Conservation (phyloP, 495 filamentous ascomycete species). For the Amniculicola lignicola region DNA sequence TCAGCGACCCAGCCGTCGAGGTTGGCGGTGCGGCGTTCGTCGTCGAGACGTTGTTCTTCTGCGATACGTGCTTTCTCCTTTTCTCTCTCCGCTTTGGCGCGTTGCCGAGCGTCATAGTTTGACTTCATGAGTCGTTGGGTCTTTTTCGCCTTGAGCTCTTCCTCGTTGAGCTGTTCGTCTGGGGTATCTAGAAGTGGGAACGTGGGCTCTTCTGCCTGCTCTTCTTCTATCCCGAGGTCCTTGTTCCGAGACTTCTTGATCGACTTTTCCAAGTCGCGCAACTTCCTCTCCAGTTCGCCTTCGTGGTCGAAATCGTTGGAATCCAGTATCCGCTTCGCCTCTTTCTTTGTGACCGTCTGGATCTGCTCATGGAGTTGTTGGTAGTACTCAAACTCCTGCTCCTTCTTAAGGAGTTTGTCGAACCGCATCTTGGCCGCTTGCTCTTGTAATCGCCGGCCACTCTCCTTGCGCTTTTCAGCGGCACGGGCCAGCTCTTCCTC, state of each 20-base stretch:
- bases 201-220: slow-evolving; percentile 71
- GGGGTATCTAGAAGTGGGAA: slow-evolving; percentile 87
- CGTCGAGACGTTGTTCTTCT: slow-evolving; percentile 77
- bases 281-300: slow-evolving; percentile 67
- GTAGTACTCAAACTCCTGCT: slow-evolving; percentile 92
- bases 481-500: slow-evolving; percentile 86
- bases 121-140: slow-evolving; percentile 90
- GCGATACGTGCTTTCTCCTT: slow-evolving; percentile 77
- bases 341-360: slow-evolving; percentile 74
- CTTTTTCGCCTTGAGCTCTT: slow-evolving; percentile 80
- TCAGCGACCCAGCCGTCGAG: slow-evolving; percentile 84
- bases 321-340: slow-evolving; percentile 78
- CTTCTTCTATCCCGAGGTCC: slow-evolving; percentile 81
- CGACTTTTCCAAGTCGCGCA: slow-evolving; percentile 83
- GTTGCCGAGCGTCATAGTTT: slow-evolving; percentile 84
- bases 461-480: slow-evolving; percentile 89
- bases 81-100: slow-evolving; percentile 94
- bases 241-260: slow-evolving; percentile 87
- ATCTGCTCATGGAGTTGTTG: slow-evolving; percentile 70
- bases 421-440: slow-evolving; percentile 95
- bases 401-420: slow-evolving; percentile 90
- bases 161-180: slow-evolving; percentile 90
- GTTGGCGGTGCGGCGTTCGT: slow-evolving; percentile 77
- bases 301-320: slow-evolving; percentile 91
- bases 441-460: slow-evolving; percentile 84